Evolutionary conservation across 768 basidiomycete genomes (phyloP), one percentile per base, ranked within the genome.

Genomic region (Calocybe indica): DNA sequence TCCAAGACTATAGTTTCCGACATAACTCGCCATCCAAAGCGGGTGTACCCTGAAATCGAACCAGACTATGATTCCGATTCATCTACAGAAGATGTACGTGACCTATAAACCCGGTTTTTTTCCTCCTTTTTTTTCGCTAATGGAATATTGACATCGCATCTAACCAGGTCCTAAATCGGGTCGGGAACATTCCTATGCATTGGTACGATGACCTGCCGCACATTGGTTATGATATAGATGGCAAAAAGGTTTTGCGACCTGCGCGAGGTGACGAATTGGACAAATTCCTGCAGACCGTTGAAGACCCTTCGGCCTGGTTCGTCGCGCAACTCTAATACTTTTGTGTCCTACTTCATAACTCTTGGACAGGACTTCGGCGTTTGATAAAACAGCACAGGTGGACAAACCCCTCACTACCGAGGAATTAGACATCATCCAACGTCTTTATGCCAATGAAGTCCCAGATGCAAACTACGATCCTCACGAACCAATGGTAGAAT

Each of bases 191-290:
- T 52, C 96, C 96, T 40, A 86, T 88, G 78, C 93, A 99, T 60
- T 99, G 95, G 93, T 99, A 99, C 65, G 96, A 98, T 63, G 94
- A 98, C 72, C 73, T 99, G 55, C 96, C 96, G n/a, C 96, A 99
- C 67, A 79, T 99, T 61, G 96, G 96, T 40, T 99, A 99, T 68
- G 82, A 92, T 65, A 83, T 98, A 57, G 81, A 93, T 62, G 96
- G 96, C 46, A 95, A 92, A 70, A 85, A 85, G 62, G 84, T 99
- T 41, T 76, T 98, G 53, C 86, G 92, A 45, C 94, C 96, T 9
- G 95, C 92, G 37, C 83, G 85, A 56, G 93, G 93, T 38, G 96
- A 99, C 60, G 96, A 98, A 64, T 71, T 99, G 45, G 96, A 99
- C 73, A 96, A 90, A 65, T 99, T 99, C 72, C 69, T 99, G 49